Evolutionary conservation across 2,329 filamentous ascomycete species (phyloP), one percentile per base, ranked within the genome.

Genomic region (Xylaria digitata): DNA sequence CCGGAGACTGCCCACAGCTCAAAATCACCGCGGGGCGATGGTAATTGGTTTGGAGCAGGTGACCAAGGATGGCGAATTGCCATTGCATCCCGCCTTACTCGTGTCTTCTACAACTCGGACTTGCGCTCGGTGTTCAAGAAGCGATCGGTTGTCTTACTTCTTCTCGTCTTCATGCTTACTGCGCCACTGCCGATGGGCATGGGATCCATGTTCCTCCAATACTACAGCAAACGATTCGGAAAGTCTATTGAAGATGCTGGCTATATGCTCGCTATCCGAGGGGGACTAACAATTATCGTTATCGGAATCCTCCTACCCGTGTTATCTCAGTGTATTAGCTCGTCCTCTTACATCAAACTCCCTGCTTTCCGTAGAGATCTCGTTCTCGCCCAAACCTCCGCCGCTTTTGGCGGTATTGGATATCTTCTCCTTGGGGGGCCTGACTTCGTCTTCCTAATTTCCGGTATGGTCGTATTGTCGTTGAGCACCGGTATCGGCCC

Each of bases 221-320:
- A 75, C 60, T 71, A 73, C 54, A 76, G 72, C 53, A 73, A 72
- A 57, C 70, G 71, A 43, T 74, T 75, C 55, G 59, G 68, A 9
- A 72, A 69, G 67, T 69, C 71, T 11, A 58, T 74, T 26, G 66
- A 73, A 43, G 67, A 70, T 3, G 70, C 71, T 9, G 70, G 73
- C 45, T 74, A 71, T 48, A 66, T 73, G 45, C 65, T 75, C 17
- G 70, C 73, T 4, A 65, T 72, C 32, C 67, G 70, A 21, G 72
- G 71, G 21, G 66, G 62, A n/a, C 55, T 73, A 56, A 72, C 71
- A 49, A 63, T 75, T 9, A 19, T 72, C 17, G 62, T 71, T 23
- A 58, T 70, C 37, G 70, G 57, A 2, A 30, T 61, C 2, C 4
- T 72, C 19, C 58, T 76, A 4, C 74, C 74, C 2, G 46, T 57